Conservation (phyloP, 345 rosid species). For the Turnera subulata region DNA sequence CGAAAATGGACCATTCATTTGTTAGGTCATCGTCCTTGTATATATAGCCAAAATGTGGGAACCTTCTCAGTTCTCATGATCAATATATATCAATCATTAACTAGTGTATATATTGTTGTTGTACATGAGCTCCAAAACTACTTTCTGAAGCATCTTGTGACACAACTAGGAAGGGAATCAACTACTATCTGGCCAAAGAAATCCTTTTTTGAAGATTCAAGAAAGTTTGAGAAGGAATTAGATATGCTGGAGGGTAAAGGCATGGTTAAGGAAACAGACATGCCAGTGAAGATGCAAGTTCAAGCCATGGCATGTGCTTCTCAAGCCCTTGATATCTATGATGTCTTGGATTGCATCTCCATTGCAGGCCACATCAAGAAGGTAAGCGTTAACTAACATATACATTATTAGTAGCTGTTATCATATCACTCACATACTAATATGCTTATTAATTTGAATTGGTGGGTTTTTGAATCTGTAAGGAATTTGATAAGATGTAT, state of each 20-base stretch:
- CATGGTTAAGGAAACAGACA: constrained; percentile 67
- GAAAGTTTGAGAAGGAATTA: not conserved
- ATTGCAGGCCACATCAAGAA: constrained; percentile 61
- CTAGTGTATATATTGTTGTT: not conserved
- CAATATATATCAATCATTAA: not conserved
- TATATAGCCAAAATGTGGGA: not conserved
- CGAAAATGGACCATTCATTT: not conserved
- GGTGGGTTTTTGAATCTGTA: not conserved
- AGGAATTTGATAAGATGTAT: constrained; percentile 58
- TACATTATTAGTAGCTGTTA: not conserved
- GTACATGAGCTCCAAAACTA: too few relatives aligned
- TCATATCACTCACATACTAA: too few relatives aligned
- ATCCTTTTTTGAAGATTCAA: too few relatives aligned
- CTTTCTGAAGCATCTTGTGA: too few relatives aligned
- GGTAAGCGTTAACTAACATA: constrained; percentile 19
- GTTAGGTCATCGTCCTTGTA: not conserved
- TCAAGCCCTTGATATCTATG: constrained; percentile 49
- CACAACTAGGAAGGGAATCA: too few relatives aligned
- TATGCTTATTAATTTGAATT: not conserved
- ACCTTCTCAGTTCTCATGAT: not conserved
- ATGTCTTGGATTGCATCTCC: constrained; percentile 50
- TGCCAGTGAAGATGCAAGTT: constrained; percentile 81
- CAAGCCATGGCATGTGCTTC: constrained; percentile 82
- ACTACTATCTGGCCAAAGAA: too few relatives aligned
- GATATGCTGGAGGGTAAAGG: constrained; percentile 70